Conservation (phyloP, 2,329 filamentous ascomycete genomes). For the Lachnellula arida region DNA sequence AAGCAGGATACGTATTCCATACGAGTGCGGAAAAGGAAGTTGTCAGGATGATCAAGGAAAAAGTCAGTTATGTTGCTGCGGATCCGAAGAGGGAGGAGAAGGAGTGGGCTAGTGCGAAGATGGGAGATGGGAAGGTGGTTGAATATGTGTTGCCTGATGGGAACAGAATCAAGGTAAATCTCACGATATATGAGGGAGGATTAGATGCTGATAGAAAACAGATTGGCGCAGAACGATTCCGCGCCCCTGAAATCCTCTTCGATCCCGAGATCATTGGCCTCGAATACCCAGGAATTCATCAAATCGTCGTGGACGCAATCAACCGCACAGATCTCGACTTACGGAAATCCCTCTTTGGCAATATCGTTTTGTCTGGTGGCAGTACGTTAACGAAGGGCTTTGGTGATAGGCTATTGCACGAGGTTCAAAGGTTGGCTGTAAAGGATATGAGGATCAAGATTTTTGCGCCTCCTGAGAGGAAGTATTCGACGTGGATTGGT, state of each 20-base stretch:
- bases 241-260: conserved; percentile 94
- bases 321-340: conserved; percentile 93
- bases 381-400: conserved; percentile 97
- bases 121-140: conserved; percentile 70
- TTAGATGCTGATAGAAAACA: conserved; percentile 35
- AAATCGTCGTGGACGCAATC: conserved; percentile 96
- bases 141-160: conserved; percentile 92
- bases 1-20: conserved; percentile 91
- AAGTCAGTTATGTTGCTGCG: conserved; percentile 81
- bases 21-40: conserved; percentile 99
- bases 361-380: conserved; percentile 94
- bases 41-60: conserved; percentile 96
- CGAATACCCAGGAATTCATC: conserved; percentile 94
- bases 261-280: conserved; percentile 95
- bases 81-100: conserved; percentile 95
- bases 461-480: conserved; percentile 92
- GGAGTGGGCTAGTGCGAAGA: conserved; percentile 81
- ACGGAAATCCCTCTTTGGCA: conserved; percentile 87
- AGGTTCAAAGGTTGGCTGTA: conserved; percentile 88
- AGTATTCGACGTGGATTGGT: conserved; percentile 99
- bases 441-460: conserved; percentile 99
- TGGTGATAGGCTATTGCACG: conserved; percentile 83
- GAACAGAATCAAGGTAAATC: conserved; percentile 76
- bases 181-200: neutral
- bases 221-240: conserved; percentile 90